Evolutionary conservation across 768 basidiomycete genomes (phyloP), one percentile per base, ranked within the genome.

Genomic region (Naganishia onofrii): DNA sequence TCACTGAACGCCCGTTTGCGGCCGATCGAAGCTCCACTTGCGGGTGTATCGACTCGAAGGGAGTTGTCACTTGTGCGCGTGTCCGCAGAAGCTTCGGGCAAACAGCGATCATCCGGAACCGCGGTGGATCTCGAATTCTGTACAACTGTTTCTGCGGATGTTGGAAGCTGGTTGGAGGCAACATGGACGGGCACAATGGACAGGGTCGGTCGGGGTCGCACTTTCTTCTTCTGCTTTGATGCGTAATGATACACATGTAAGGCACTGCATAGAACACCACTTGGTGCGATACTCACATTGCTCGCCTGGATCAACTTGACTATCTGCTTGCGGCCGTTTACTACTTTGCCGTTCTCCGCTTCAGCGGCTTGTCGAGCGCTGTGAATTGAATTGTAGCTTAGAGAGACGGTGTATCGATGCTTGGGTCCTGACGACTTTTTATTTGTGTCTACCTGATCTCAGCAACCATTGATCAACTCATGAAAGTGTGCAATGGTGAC

Each of bases 331-430:
- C 36, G 38, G 13, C 26, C 42, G 15, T 44, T 3, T 3, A 63
- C 23, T 8, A 44, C 29, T 19, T 63, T 63, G 21, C 38, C 60
- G 19, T 63, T 42, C 15, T 63, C 60, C 28, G 21, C 38, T 44
- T 63, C 60, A 9, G 38, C 60, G 3, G 60, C 60, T 44, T 44
- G 42, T 1, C 60, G 36, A 17, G 60, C 60, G 23, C 38, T 63
- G 26, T 63, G 60, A 15, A 63, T 19, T n/a, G 60, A 63, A n/a
- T 63, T 63, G 42, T 63, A 63, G 38, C 60, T 63, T 23, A 63
- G 34, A 8, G 38, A 42, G 31, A 63, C 34, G 38, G n/a, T 63
- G n/a, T 12, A 10, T n/a, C 38, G 36, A n/a, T 46, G 1, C 23
- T 44, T 63, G 38, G 19, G 23, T 51, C 48, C 48, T n/a, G 34